A percentile compares a stretch with the other conserved stretches of the same genome.
These are phyloP conservation scores for Panicum hallii DNA, from an alignment of 202 grass and related monocot species.

Conservation along the genomic window DNA sequence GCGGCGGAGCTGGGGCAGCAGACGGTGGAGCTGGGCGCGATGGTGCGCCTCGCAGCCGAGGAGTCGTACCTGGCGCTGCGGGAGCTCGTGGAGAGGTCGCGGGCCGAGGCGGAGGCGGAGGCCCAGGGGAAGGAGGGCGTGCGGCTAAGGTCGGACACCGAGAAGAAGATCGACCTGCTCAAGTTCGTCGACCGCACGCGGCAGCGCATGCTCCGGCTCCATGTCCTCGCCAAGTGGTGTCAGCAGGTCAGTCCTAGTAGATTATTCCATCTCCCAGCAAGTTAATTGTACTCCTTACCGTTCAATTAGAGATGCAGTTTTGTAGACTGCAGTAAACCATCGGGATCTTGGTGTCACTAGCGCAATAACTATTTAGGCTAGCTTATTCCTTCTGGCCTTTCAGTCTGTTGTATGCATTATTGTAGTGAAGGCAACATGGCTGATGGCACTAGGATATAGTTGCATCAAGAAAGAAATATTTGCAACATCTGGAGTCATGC, in stretches of 20 bases:
- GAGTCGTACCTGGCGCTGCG: conserved; percentile 91
- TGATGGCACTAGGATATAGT: not conserved
- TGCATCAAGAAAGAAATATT: conserved; percentile 24
- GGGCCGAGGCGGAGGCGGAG: conserved; percentile 50
- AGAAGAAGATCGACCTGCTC: conserved; percentile 99
- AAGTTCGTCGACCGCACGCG: conserved; percentile 83
- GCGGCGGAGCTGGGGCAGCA: conserved; percentile 79
- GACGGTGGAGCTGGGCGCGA: conserved; percentile 79
- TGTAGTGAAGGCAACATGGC: not conserved
- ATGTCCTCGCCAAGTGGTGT: conserved; percentile 98
- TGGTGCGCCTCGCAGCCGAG: conserved; percentile 82
- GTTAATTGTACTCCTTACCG: not conserved
- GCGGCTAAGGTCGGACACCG: conserved; percentile 72
- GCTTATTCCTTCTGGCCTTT: not conserved
- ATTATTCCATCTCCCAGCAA: not conserved
- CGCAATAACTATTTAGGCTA: not conserved
- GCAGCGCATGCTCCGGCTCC: conserved; percentile 97
- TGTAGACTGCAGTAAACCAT: not conserved
- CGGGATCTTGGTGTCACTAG: not conserved
- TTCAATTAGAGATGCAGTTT: conserved; percentile 13
- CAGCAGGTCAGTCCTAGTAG: conserved; percentile 62
- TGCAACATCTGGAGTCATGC: conserved; percentile 8
- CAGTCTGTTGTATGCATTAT: conserved; percentile 17
- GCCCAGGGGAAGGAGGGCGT: conserved; percentile 50
- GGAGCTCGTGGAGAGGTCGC: conserved; percentile 85